phyloP scores from a whole-genome alignment of 345 rosid genomes.

The Barbarea vulgaris region DNA sequence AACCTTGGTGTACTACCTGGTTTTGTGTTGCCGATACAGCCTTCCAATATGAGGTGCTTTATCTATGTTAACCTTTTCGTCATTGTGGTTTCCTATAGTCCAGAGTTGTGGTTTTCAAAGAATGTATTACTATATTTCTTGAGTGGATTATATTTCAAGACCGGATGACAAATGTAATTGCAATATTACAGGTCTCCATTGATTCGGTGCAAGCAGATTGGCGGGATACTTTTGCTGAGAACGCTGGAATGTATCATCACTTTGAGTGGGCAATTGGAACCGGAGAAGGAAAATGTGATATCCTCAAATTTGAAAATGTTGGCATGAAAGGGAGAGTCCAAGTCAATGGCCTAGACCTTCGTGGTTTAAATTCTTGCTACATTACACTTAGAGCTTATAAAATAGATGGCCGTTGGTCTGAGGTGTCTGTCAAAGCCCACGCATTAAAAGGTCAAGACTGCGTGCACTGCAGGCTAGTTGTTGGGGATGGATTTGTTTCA shows the following conservation, averaged over 20 bases:
- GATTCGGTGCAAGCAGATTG: slow-evolving; percentile 84
- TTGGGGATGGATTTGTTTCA: slow-evolving; percentile 92
- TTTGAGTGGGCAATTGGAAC: slow-evolving; percentile 99
- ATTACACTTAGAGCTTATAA: slow-evolving; percentile 92
- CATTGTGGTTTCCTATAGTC: slow-evolving; percentile 10
- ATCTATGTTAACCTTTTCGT: slow-evolving; percentile 20
- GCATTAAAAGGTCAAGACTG: slow-evolving; percentile 79
- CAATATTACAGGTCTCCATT: slow-evolving; percentile 62
- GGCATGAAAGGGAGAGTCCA: slow-evolving; percentile 73
- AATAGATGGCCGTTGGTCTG: slow-evolving; percentile 84
- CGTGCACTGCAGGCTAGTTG: slow-evolving; percentile 87
- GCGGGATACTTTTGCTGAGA: slow-evolving; percentile 76
- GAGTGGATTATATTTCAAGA: slow-evolving; percentile 15
- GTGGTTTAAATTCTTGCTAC: slow-evolving; percentile 64
- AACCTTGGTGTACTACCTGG: slow-evolving; percentile 86
- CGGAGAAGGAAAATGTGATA: slow-evolving; percentile 85
- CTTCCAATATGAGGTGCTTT: slow-evolving; percentile 80
- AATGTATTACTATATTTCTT: background rate
- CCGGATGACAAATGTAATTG: background rate
- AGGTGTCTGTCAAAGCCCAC: slow-evolving; percentile 88
- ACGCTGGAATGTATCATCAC: slow-evolving; percentile 75
- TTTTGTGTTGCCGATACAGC: slow-evolving; percentile 91
- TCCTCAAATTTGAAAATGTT: slow-evolving; percentile 87
- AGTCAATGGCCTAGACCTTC: slow-evolving; percentile 75
- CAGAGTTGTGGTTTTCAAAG: background rate